phyloP scores from a whole-genome alignment of 352 stramenopile species.

The Phytopythium mirpurense region DNA sequence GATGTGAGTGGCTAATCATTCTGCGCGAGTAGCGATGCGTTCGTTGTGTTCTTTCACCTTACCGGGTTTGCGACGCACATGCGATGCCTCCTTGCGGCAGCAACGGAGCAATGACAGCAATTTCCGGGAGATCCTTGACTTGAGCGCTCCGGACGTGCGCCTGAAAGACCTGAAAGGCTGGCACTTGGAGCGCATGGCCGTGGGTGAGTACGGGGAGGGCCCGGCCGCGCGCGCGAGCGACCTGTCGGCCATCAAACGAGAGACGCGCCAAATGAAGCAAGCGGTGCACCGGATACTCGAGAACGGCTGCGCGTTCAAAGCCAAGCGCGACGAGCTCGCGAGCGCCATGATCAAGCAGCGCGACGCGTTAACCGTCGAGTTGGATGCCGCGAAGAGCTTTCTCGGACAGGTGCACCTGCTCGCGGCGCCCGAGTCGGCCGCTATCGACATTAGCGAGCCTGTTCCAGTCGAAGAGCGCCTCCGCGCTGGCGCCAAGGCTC shows the following conservation, averaged over 20 bases:
- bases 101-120: slow-evolving; percentile 78
- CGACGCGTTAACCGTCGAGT: slow-evolving; percentile 50
- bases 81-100: slow-evolving; percentile 23
- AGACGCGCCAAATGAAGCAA: slow-evolving; percentile 53
- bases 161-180: slow-evolving; percentile 66
- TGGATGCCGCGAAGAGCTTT: slow-evolving; percentile 69
- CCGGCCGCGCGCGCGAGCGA: slow-evolving; percentile 23
- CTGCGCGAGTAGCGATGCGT: no score
- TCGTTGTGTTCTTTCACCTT: slow-evolving; percentile 3
- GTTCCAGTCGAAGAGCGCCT: slow-evolving; percentile 62
- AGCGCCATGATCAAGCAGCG: slow-evolving; percentile 69
- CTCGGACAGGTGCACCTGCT: slow-evolving; percentile 60
- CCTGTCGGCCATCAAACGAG: slow-evolving; percentile 52
- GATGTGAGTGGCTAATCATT: slow-evolving; percentile 41
- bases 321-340: slow-evolving; percentile 50
- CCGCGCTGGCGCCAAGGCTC: slow-evolving; percentile 45
- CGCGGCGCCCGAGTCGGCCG: slow-evolving; percentile 23
- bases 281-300: slow-evolving; percentile 49
- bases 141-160: slow-evolving; percentile 50
- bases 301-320: slow-evolving; percentile 44
- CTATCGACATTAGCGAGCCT: slow-evolving; percentile 44
- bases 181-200: slow-evolving; percentile 80
- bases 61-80: no score
- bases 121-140: slow-evolving; percentile 64
- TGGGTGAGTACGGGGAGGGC: slow-evolving; percentile 57